phyloP scores from a whole-genome alignment of 108 stramenopile species.

The Cylindrotheca fusiformis region DNA sequence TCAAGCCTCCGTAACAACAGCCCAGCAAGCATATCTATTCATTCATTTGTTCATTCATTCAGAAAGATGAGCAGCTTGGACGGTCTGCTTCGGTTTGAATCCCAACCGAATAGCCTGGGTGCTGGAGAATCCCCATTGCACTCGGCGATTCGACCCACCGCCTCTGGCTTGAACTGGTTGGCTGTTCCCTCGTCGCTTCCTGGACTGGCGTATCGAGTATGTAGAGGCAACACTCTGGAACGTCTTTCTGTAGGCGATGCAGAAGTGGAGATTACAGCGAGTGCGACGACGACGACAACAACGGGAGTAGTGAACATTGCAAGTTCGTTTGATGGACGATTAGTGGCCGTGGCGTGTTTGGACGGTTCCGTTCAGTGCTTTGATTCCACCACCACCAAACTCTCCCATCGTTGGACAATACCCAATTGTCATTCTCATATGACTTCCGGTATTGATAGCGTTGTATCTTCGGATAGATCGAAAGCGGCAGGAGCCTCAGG shows the following conservation, averaged over 20 bases:
- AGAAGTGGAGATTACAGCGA: not conserved
- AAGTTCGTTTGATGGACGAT: conserved; percentile 42
- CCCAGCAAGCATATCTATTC: not conserved
- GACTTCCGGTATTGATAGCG: not conserved
- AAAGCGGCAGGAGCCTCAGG: conserved; percentile 39
- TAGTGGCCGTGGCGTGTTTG: conserved; percentile 41
- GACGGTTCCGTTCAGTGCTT: conserved; percentile 63
- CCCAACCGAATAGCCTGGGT: not conserved
- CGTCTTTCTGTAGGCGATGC: conserved; percentile 18
- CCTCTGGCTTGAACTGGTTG: conserved; percentile 36
- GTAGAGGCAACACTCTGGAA: conserved; percentile 12
- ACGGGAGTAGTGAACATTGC: too few species aligned
- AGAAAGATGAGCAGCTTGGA: conserved; percentile 13
- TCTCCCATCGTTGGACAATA: conserved; percentile 40
- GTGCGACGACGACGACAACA: too few species aligned
- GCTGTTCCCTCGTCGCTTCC: conserved; percentile 23
- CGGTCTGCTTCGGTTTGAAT: conserved; percentile 19
- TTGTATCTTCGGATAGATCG: conserved; percentile 27
- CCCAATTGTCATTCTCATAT: conserved; percentile 46
- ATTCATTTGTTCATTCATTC: not conserved
- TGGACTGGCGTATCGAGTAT: conserved; percentile 34
- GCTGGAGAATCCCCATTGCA: conserved; percentile 17
- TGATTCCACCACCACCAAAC: conserved; percentile 28
- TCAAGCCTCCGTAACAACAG: too few species aligned
- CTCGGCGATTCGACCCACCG: conserved; percentile 20